Evolutionary conservation across 2,329 filamentous ascomycete genomes (phyloP).

Genomic region (Penicillium sp.): DNA sequence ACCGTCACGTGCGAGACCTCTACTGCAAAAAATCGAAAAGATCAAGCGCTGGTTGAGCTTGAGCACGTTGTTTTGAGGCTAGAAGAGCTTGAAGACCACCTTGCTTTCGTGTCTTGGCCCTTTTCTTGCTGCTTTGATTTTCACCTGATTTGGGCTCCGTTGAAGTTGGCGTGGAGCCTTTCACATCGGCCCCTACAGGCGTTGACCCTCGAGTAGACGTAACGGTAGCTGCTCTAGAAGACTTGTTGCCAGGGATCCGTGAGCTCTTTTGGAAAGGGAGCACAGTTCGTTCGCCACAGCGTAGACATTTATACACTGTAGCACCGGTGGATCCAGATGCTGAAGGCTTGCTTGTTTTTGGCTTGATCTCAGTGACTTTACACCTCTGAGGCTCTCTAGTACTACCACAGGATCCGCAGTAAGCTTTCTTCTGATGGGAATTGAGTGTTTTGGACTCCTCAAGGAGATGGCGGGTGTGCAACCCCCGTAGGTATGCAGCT

Average conservation of each 20-base stretch:
- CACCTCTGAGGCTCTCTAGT: constrained; percentile 33
- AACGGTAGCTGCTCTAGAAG: constrained; percentile 12
- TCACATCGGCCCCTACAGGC: background rate
- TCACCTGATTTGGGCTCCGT: constrained; percentile 29
- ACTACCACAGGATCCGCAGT: constrained; percentile 43
- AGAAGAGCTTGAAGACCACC: constrained; percentile 53
- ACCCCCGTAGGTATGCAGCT: constrained; percentile 39
- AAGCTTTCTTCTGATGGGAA: constrained; percentile 30
- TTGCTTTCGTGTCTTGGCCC: constrained; percentile 53
- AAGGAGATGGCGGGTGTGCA: constrained; percentile 37
- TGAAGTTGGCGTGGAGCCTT: background rate
- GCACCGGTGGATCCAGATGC: constrained; percentile 22
- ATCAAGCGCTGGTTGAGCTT: constrained; percentile 43
- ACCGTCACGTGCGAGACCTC: constrained; percentile 32
- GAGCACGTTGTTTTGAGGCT: constrained; percentile 40
- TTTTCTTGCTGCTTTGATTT: constrained; percentile 53
- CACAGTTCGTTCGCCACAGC: constrained; percentile 36
- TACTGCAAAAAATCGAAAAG: constrained; percentile 54
- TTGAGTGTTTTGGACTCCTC: constrained; percentile 35
- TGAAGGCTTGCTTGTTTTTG: constrained; percentile 13
- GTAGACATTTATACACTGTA: constrained; percentile 38
- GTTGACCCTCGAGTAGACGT: constrained; percentile 4
- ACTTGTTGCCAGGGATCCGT: constrained; percentile 15
- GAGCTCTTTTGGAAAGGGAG: constrained; percentile 21
- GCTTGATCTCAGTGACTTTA: constrained; percentile 27